phyloP scores from a whole-genome alignment of 345 rosid genomes.

The Toxicodendron radicans region DNA sequence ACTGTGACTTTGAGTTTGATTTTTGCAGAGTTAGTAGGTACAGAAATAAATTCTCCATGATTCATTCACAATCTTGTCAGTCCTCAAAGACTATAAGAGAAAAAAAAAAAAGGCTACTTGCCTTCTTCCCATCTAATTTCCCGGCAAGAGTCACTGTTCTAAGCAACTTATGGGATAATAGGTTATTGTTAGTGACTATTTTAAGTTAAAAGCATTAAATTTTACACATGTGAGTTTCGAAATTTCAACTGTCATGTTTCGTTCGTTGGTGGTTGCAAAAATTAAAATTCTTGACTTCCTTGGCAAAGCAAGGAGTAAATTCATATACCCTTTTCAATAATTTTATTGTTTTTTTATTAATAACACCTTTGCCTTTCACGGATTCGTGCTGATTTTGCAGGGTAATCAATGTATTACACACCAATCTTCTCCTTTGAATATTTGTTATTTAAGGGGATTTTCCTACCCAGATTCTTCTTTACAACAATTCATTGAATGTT shows the following conservation, averaged over 20 bases:
- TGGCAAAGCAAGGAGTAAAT: not conserved
- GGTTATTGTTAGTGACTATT: not conserved
- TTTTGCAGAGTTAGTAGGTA: not conserved
- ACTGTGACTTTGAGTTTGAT: not conserved
- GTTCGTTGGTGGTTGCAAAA: constrained; percentile 1
- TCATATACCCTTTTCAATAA: not conserved
- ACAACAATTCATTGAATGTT: no score
- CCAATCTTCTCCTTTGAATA: no score
- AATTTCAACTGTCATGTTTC: not conserved
- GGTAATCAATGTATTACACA: constrained; percentile 6
- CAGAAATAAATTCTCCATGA: constrained; percentile 4
- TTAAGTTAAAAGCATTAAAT: constrained; percentile 1
- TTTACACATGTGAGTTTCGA: not conserved
- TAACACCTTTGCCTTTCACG: constrained; percentile 1
- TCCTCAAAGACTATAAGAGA: not conserved
- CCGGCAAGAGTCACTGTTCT: not conserved
- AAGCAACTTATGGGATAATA: not conserved
- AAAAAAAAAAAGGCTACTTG: not conserved
- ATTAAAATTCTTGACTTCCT: not conserved
- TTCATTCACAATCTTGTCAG: not conserved
- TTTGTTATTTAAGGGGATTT: no score
- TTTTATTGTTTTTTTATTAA: not conserved
- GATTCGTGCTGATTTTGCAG: constrained; percentile 8
- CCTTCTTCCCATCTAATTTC: not conserved
- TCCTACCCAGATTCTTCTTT: no score